Evolutionary conservation across 306 rosid species (phyloP), one percentile per base, ranked within the genome.

Genomic region (Vicia sativa): DNA sequence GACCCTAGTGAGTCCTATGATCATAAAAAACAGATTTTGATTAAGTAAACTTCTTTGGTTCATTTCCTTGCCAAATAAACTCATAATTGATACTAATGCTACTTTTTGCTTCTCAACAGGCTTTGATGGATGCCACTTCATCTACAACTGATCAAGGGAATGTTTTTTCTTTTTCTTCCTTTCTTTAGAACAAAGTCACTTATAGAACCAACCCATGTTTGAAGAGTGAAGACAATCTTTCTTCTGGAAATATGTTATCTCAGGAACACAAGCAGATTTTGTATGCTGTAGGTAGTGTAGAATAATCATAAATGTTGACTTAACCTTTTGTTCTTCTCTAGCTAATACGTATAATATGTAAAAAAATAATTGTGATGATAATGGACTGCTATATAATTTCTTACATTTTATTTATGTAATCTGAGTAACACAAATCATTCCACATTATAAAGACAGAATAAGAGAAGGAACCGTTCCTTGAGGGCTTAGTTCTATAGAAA

Each of bases 1-100:
- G 99, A 95, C 73, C 99, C 99, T 12, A 95, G 99, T 95, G 54
- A 84, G 86, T 78, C 15, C 34, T 37, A 28, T 16, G 37, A 31
- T 54, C 68, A 34, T 53, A 16, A n/a, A 19, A 35, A 34, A 9
- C 8, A 21, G 12, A 9, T 52, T 62, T 68, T 18, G n/a, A n/a
- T n/a, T n/a, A n/a, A n/a, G n/a, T n/a, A n/a, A n/a, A n/a, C n/a
- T n/a, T n/a, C n/a, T n/a, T n/a, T n/a, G n/a, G n/a, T n/a, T n/a
- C n/a, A n/a, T n/a, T n/a, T n/a, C n/a, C 44, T 9, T 41, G 38
- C 21, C 21, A 44, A 13, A 43, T 8, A 62, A 13, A 14, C 69
- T 44, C 25, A 63, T 43, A 64, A 21, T 2, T 57, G 48, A 65
- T 37, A 41, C 43, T 70, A 12, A 70, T 69, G 13, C 11, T 25